phyloP scores from a whole-genome alignment of 345 rosid species.

The Populus ilicifolia region DNA sequence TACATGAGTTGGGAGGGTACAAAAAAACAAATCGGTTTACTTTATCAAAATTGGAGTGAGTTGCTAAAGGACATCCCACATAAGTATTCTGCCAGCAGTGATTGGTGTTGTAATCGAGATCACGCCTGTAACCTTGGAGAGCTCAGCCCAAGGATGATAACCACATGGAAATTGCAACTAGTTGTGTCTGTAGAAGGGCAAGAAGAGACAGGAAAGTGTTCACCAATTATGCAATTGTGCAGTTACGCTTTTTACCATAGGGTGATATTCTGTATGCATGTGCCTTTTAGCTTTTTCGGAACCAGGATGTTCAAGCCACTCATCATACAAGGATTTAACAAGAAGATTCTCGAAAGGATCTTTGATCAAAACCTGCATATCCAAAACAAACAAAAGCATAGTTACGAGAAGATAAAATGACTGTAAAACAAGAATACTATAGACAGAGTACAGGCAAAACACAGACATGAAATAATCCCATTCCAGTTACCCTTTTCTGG shows the following conservation, averaged over 20 bases:
- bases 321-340: conserved; percentile 59
- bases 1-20: conserved; percentile 4
- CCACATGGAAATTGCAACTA: not conserved
- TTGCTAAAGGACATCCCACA: conserved; percentile 7
- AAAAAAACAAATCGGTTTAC: conserved; percentile 18
- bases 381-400: not conserved
- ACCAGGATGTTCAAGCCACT: conserved; percentile 89
- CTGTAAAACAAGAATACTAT: not conserved
- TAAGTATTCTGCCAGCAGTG: not conserved
- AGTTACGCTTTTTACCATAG: conserved; percentile 66
- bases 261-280: conserved; percentile 84
- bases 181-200: not conserved
- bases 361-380: conserved; percentile 44
- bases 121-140: not conserved
- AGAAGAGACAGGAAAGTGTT: conserved; percentile 1
- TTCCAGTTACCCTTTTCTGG: not conserved
- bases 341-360: conserved; percentile 75
- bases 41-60: conserved; percentile 40
- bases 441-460: not conserved
- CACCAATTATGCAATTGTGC: conserved; percentile 82
- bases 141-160: not conserved
- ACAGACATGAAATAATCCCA: not conserved
- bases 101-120: not conserved
- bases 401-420: not conserved
- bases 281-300: conserved; percentile 64